Conservation (phyloP, 352 stramenopile genomes). For the Globisporangium carolinianum region DNA sequence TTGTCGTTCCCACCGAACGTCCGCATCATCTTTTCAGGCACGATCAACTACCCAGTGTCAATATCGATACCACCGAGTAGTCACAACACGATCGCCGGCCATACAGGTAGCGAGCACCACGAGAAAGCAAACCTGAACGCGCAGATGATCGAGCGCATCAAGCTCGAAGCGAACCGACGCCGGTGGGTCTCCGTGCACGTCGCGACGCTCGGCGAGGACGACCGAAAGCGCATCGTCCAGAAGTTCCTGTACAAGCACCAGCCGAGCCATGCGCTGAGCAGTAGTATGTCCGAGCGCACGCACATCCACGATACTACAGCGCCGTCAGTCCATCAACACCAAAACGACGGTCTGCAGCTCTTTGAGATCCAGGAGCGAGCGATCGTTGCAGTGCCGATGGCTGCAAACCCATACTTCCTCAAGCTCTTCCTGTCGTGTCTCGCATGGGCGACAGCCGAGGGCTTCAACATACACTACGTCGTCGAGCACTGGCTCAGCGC, state of each 20-base stretch:
- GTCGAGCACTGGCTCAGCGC: slow-evolving; percentile 58
- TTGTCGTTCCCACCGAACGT: slow-evolving; percentile 85
- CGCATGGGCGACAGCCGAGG: slow-evolving; percentile 60
- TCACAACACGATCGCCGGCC: neutral
- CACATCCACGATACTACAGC: neutral
- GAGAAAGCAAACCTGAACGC: slow-evolving; percentile 51
- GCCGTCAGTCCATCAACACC: neutral
- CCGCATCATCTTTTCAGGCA: slow-evolving; percentile 77
- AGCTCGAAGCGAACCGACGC: slow-evolving; percentile 70
- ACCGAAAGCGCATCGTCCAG: slow-evolving; percentile 45
- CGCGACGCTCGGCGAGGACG: slow-evolving; percentile 48
- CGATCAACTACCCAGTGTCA: slow-evolving; percentile 36
- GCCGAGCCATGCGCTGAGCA: neutral
- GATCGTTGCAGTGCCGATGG: slow-evolving; percentile 46
- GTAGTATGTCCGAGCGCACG: slow-evolving; percentile 1
- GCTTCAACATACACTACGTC: slow-evolving; percentile 64
- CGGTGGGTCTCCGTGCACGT: slow-evolving; percentile 70
- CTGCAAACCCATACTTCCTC: slow-evolving; percentile 51
- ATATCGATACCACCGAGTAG: neutral
- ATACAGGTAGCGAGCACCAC: slow-evolving; percentile 33
- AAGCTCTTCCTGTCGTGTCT: slow-evolving; percentile 54
- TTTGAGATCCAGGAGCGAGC: slow-evolving; percentile 78
- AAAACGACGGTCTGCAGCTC: slow-evolving; percentile 32
- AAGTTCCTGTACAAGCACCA: slow-evolving; percentile 53
- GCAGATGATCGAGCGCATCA: slow-evolving; percentile 80